phyloP scores from a whole-genome alignment of 208 protist species.

The Crithidia mellificae region DNA sequence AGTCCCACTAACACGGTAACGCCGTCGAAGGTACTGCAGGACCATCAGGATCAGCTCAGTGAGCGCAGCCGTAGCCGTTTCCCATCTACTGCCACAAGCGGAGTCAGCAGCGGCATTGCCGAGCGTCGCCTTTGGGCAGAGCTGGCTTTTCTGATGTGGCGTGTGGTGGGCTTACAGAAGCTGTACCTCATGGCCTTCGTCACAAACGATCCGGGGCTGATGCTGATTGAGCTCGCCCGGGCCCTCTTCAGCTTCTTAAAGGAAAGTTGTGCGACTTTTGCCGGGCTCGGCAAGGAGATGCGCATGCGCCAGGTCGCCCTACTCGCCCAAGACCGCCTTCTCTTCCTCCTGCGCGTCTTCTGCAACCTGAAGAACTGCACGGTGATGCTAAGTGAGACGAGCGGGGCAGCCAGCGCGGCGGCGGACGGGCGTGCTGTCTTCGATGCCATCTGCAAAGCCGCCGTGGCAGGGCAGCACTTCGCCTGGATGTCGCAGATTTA shows the following conservation, averaged over 20 bases:
- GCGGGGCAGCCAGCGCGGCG: conserved; percentile 6
- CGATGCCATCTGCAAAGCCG: conserved; percentile 32
- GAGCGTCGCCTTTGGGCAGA: conserved; percentile 73
- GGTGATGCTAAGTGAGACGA: conserved; percentile 44
- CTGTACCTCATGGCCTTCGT: conserved; percentile 59
- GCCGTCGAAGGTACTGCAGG: conserved; percentile 30
- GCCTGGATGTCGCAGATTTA: conserved; percentile 56
- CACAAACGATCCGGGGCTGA: conserved; percentile 34
- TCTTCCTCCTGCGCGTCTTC: conserved; percentile 61
- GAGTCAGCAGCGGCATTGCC: not conserved
- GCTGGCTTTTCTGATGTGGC: conserved; percentile 61
- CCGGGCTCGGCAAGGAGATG: conserved; percentile 10
- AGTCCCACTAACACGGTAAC: conserved; percentile 6
- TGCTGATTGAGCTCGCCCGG: conserved; percentile 36
- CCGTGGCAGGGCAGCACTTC: conserved; percentile 37
- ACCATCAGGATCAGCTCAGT: conserved; percentile 20
- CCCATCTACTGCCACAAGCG: not conserved
- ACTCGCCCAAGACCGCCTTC: conserved; percentile 46
- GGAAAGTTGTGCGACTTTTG: conserved; percentile 21
- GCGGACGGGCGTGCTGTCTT: conserved; percentile 12
- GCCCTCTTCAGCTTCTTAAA: conserved; percentile 58
- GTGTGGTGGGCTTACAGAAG: conserved; percentile 58
- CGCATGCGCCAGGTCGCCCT: conserved; percentile 38
- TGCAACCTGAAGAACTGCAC: conserved; percentile 49
- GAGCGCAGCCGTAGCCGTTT: not conserved